Evolutionary conservation across 2,329 filamentous ascomycete species (phyloP), one percentile per base, ranked within the genome.

Genomic region (Hypoxylon sp.): DNA sequence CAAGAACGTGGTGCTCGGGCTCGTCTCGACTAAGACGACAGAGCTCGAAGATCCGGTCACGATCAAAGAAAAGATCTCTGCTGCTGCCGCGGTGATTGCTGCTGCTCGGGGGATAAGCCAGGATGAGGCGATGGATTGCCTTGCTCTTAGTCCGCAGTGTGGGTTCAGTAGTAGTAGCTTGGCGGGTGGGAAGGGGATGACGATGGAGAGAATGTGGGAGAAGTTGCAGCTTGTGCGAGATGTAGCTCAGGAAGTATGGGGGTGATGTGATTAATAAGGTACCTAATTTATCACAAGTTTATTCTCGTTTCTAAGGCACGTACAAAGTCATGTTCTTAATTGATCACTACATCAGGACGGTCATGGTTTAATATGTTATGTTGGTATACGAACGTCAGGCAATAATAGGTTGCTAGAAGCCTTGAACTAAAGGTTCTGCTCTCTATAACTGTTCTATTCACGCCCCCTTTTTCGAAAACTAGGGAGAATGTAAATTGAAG

Each of bases 121-220:
- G 14, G 79, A 87, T 64, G 82, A 88, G 68, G 87, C 87, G 0
- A 74, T 90, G 68, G 74, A 74, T 23, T 84, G 84, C 70, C 78
- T 90, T 53, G 84, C 84, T 32, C 81, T 88, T 8, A 87, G 84
- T 70, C 86, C 87, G 0, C 86, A 88, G 75, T 87, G 85, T 69
- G 85, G 85, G 0, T 78, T 77, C 34, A 74, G 71, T 25, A 75
- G 74, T 34, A 73, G 71, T 23, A 75, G 74, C 52, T 41, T 75
- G 25, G 71, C 73, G 1, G 74, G 74, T 5, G 74, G 74, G 1
- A 70, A 63, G 45, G 71, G 67, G 5, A 65, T 76, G 69, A 76
- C 72, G 7, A 70, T 68, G 61, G 71, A 71, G 5, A 62, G 25
- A 4, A 76, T 76, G 74, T 76, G 73, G 71, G 58, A 70, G 19